Evolutionary conservation across 768 basidiomycete genomes (phyloP).

Genomic region (Trametes elegans): DNA sequence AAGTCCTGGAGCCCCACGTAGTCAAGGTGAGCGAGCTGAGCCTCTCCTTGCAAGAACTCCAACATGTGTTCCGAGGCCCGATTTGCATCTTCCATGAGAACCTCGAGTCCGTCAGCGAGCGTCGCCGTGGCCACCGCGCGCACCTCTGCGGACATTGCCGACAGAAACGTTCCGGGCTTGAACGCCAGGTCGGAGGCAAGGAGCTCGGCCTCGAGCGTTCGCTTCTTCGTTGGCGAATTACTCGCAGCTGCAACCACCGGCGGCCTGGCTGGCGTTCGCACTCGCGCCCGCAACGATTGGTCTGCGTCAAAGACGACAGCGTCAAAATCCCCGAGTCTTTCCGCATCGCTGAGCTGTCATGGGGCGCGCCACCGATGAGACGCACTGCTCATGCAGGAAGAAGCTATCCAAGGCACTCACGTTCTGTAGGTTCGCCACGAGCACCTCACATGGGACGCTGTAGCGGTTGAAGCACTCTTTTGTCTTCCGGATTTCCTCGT

Average conservation of each 20-base stretch:
- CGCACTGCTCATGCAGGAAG: background rate
- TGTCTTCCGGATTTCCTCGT: conserved; percentile 46
- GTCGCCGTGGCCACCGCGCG: conserved; percentile 22
- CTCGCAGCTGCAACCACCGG: conserved; percentile 3
- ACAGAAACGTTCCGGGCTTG: conserved; percentile 32
- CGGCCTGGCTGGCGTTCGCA: background rate
- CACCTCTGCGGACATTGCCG: conserved; percentile 36
- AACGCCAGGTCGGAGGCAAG: conserved; percentile 37
- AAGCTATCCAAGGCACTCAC: background rate
- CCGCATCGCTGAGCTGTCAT: conserved; percentile 8
- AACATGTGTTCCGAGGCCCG: background rate
- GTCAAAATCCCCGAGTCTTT: conserved; percentile 12
- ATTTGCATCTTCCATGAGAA: background rate
- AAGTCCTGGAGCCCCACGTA: background rate
- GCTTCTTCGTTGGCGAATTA: conserved; percentile 32
- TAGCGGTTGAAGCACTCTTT: conserved; percentile 42
- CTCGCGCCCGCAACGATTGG: conserved; percentile 7
- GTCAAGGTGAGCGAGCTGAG: conserved; percentile 9
- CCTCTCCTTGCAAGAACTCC: conserved; percentile 13
- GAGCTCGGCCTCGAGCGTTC: conserved; percentile 39
- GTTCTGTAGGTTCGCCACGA: conserved; percentile 4
- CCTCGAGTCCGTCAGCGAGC: background rate
- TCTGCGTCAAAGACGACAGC: conserved; percentile 7
- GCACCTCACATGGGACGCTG: conserved; percentile 27
- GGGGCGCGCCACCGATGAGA: background rate